A percentile compares a stretch with the other conserved stretches of the same genome.
These are phyloP conservation scores for Triadica sebifera DNA, from an alignment of 345 rosid species.

Conservation along the genomic window DNA sequence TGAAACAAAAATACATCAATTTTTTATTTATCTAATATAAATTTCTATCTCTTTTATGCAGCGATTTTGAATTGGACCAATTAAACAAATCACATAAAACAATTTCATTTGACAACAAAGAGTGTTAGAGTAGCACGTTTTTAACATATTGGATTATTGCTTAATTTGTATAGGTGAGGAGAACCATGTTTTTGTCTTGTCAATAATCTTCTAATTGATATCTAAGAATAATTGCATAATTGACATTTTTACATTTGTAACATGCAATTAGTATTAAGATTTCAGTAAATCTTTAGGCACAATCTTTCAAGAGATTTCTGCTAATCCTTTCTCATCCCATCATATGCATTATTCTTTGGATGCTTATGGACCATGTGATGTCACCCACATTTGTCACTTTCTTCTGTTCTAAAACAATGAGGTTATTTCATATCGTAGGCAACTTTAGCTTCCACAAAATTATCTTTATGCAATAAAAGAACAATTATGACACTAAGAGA, in stretches of 20 bases:
- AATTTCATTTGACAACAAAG: background rate
- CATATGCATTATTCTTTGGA: background rate
- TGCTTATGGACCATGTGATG: slow-evolving; percentile 12
- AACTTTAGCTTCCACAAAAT: background rate
- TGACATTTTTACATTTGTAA: background rate
- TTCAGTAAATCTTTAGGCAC: background rate
- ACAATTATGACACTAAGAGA: no score
- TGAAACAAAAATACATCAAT: no score
- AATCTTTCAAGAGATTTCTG: background rate
- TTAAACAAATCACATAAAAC: no score
- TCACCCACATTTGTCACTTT: background rate
- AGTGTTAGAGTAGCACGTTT: background rate
- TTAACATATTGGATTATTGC: no score
- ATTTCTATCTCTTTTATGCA: no score
- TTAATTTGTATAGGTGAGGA: background rate
- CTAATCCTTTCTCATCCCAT: background rate
- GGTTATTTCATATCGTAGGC: background rate
- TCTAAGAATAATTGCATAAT: slow-evolving; percentile 1
- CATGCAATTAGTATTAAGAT: background rate
- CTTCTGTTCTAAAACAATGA: no score
- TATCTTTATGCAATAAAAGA: no score
- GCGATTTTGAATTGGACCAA: no score
- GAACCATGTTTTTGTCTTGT: background rate
- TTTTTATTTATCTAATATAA: no score
- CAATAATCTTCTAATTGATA: background rate